These are phyloP conservation scores for Dothideomycetes sp. DNA, from an alignment of 2,329 filamentous ascomycete species.

Conservation along the genomic window DNA sequence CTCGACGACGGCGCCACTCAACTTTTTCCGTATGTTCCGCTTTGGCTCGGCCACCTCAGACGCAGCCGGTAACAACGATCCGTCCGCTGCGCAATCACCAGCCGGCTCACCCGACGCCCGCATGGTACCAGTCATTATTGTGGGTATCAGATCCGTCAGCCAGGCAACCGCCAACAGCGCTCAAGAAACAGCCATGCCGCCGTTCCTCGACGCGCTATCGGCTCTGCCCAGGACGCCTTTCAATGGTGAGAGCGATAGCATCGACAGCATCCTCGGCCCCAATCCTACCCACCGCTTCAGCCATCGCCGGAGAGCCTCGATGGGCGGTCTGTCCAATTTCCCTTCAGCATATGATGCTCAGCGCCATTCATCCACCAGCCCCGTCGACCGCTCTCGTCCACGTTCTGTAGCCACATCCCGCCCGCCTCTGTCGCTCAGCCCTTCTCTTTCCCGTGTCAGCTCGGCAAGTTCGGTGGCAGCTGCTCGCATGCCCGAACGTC, in stretches of 20 bases:
- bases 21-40: slow-evolving; percentile 60
- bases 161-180: slow-evolving; percentile 31
- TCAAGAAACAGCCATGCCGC: slow-evolving; percentile 37
- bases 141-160: slow-evolving; percentile 58
- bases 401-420: slow-evolving; percentile 44
- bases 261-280: slow-evolving; percentile 43
- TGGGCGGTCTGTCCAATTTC: slow-evolving; percentile 43
- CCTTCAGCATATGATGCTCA: slow-evolving; percentile 44
- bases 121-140: slow-evolving; percentile 60
- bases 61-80: slow-evolving; percentile 5
- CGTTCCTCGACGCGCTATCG: slow-evolving; percentile 43
- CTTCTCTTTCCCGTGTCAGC: slow-evolving; percentile 45
- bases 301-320: slow-evolving; percentile 44
- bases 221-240: slow-evolving; percentile 38
- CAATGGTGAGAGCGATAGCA: slow-evolving; percentile 29
- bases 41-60: slow-evolving; percentile 46
- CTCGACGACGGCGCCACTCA: slow-evolving; percentile 42
- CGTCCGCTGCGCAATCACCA: slow-evolving; percentile 8
- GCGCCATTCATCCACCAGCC: slow-evolving; percentile 41
- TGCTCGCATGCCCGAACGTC: slow-evolving; percentile 8
- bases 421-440: slow-evolving; percentile 52
- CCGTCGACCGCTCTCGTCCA: slow-evolving; percentile 34
- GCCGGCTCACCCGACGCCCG: slow-evolving; percentile 39
- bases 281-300: slow-evolving; percentile 48
- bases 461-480: slow-evolving; percentile 38